These are phyloP conservation scores for Boletus rubescentipes DNA, from an alignment of 768 basidiomycete genomes.

Conservation along the genomic window DNA sequence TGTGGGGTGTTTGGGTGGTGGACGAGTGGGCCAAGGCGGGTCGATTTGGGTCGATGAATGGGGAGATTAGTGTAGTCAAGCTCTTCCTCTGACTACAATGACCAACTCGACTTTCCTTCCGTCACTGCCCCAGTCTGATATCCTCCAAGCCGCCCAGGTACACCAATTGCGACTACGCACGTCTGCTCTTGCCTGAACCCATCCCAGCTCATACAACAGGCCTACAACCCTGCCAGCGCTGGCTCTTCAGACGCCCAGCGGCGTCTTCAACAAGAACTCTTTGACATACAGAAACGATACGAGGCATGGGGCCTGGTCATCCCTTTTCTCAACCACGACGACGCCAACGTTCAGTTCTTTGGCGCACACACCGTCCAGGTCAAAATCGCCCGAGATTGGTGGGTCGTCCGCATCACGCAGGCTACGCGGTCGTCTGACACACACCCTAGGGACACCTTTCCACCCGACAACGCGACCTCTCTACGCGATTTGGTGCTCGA, in stretches of 20 bases:
- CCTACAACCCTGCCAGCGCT: constrained; percentile 53
- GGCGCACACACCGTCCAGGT: constrained; percentile 93
- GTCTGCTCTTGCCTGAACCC: constrained; percentile 6
- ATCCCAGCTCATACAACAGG: constrained; percentile 65
- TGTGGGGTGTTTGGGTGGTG: not conserved
- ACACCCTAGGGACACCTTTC: constrained; percentile 67
- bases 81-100: too few species aligned
- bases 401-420: constrained; percentile 21
- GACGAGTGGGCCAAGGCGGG: not conserved
- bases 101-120: too few species aligned
- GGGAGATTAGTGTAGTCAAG: not conserved
- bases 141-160: too few species aligned
- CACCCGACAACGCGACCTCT: constrained; percentile 52
- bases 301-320: constrained; percentile 86
- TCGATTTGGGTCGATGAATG: not conserved
- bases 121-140: too few species aligned
- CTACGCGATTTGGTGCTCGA: constrained; percentile 70
- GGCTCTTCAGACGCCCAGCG: constrained; percentile 60
- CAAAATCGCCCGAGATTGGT: constrained; percentile 94
- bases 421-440: constrained; percentile 1
- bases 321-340: constrained; percentile 67
- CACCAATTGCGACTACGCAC: constrained; percentile 19
- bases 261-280: constrained; percentile 67
- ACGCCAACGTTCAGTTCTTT: constrained; percentile 90
- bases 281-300: constrained; percentile 70